phyloP scores from a whole-genome alignment of 441 rosid genomes.

The Eruca vesicaria region DNA sequence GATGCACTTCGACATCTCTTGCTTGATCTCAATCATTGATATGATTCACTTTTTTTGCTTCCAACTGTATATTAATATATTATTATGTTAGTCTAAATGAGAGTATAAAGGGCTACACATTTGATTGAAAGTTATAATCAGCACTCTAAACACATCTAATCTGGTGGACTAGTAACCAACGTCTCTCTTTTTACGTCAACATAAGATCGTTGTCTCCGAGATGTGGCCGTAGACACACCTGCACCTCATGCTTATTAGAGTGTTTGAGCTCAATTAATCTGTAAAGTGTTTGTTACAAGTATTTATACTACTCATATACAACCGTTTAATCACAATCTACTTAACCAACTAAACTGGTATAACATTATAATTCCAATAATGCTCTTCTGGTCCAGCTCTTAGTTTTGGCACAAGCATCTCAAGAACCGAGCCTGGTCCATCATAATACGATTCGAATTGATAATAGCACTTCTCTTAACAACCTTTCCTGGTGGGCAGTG shows the following conservation, averaged over 20 bases:
- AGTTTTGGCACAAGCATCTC: constrained; percentile 72
- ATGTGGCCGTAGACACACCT: constrained; percentile 65
- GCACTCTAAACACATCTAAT: not conserved
- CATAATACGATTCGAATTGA: constrained; percentile 59
- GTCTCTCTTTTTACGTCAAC: constrained; percentile 49
- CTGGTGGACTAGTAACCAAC: too few relatives aligned
- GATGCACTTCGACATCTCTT: constrained; percentile 73
- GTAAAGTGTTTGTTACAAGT: too few relatives aligned
- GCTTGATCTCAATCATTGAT: constrained; percentile 47
- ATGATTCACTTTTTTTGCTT: not conserved
- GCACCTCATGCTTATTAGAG: constrained; percentile 76
- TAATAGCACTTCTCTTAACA: constrained; percentile 59
- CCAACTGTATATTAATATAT: too few relatives aligned
- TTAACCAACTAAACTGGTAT: too few relatives aligned
- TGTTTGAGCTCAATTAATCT: too few relatives aligned
- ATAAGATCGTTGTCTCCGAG: constrained; percentile 59
- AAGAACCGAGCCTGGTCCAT: constrained; percentile 63
- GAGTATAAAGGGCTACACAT: not conserved
- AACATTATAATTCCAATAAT: too few relatives aligned
- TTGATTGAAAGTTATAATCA: not conserved
- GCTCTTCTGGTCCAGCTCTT: constrained; percentile 63
- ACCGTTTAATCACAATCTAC: too few relatives aligned
- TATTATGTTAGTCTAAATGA: not conserved
- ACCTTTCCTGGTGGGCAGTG: constrained; percentile 77
- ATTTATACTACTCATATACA: too few relatives aligned